phyloP scores from a whole-genome alignment of 1,284 basidiomycete genomes.

The Leccinum holopus region DNA sequence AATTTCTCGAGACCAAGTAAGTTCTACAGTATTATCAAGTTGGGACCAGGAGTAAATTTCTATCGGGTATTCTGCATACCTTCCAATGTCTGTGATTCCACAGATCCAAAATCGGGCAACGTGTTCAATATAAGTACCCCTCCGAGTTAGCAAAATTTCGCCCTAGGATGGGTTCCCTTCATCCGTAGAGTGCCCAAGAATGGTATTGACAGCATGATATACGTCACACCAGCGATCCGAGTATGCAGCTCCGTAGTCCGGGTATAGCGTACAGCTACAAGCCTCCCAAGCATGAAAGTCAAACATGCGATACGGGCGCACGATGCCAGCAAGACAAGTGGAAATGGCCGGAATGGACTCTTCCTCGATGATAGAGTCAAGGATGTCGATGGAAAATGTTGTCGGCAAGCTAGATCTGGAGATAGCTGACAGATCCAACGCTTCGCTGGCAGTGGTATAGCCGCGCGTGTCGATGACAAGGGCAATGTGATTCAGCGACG shows the following conservation, averaged over 20 bases:
- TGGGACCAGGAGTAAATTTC: not conserved
- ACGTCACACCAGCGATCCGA: not conserved
- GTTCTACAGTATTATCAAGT: not conserved
- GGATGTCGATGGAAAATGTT: not conserved
- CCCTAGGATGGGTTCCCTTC: not conserved
- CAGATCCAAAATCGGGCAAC: not conserved
- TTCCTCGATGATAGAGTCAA: not conserved
- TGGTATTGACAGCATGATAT: not conserved
- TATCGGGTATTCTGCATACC: not conserved
- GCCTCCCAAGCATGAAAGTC: not conserved
- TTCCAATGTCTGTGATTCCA: not conserved
- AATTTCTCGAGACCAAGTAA: not conserved
- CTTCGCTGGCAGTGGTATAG: not conserved
- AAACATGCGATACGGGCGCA: not conserved
- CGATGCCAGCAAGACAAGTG: not conserved
- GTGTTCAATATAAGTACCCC: not conserved
- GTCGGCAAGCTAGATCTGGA: not conserved
- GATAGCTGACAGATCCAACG: not conserved
- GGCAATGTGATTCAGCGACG: not conserved
- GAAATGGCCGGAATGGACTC: not conserved
- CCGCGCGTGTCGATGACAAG: constrained; percentile 1
- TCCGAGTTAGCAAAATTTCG: not conserved
- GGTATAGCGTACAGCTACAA: not conserved
- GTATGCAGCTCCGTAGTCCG: not conserved
- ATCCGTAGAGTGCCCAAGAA: not conserved